Evolutionary conservation across 2,329 filamentous ascomycete genomes (phyloP), one percentile per base, ranked within the genome.

Genomic region (Calonectria pteridis): DNA sequence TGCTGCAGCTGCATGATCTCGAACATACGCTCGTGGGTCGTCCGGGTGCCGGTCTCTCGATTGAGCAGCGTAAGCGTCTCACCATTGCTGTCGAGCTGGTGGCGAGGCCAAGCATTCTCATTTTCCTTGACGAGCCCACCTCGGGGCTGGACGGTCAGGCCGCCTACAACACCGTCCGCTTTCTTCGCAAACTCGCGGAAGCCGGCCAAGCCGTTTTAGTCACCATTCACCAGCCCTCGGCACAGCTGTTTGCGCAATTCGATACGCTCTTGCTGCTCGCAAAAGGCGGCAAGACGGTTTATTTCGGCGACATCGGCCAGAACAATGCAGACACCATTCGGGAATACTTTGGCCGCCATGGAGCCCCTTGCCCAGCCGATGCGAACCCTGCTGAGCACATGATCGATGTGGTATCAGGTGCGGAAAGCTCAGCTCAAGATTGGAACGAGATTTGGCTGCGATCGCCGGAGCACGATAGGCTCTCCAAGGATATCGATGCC

Each of bases 311-410:
- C 0, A 91, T 93, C 69, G 91, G 92, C 6, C 83, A 89, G 0
- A n/a, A n/a, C n/a, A 85, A 89, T 37, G 91, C 89, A 0, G 83
- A 82, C 5, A 90, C 86, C 0, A 81, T 94, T 68, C 88, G 88
- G 53, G 86, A 85, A 28, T 94, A 94, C 83, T 96, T 97, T 80
- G 90, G 90, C 51, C 85, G 86, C 26, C 89, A 94, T 72, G 94
- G 93, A 6, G 92, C 91, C 0, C 87, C 89, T 1, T 94, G 93
- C 75, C 88, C 89, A 0, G 75, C 85, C 0, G 89, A 91, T 0
- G 91, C 90, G 23, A 95, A 95, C 78, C 93, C 93, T 1, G 94
- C 94, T 0, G 94, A 95, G 82, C 94, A 92, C 86, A 95, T 95
- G 91, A 90, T 95, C 66, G 88, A 90, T 64, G 87, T 89, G 23